Conservation (phyloP, 2,329 filamentous ascomycete genomes). For the Apiospora aurea region DNA sequence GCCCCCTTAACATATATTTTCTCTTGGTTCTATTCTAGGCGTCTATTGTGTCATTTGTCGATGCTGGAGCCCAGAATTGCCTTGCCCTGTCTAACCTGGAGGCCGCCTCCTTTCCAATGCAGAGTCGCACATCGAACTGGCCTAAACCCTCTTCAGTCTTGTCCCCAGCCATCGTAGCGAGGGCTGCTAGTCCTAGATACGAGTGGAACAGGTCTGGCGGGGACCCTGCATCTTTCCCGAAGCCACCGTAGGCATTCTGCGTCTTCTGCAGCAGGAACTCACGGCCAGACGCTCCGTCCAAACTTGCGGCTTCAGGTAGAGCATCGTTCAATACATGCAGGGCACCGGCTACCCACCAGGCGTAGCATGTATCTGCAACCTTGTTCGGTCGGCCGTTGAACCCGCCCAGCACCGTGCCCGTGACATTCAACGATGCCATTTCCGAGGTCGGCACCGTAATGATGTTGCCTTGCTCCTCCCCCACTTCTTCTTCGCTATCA, state of each 20-base stretch:
- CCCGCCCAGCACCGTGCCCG: conserved; percentile 54
- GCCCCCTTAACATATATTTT: neutral
- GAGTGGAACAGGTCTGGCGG: conserved; percentile 86
- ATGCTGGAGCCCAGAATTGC: conserved; percentile 26
- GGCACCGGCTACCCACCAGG: conserved; percentile 86
- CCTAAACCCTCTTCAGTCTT: conserved; percentile 70
- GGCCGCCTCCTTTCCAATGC: conserved; percentile 70
- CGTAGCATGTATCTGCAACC: conserved; percentile 92
- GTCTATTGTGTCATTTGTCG: conserved; percentile 24
- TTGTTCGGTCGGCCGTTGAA: conserved; percentile 95
- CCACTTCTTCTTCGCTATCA: conserved; percentile 53
- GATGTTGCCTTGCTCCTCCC: conserved; percentile 47
- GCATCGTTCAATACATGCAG: conserved; percentile 51
- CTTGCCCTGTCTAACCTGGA: conserved; percentile 57
- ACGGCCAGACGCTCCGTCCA: conserved; percentile 68
- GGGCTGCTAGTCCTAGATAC: conserved; percentile 83
- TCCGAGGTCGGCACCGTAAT: conserved; percentile 42
- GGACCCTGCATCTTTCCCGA: conserved; percentile 74
- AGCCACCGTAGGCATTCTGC: conserved; percentile 85
- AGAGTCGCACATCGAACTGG: conserved; percentile 76
- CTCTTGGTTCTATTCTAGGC: neutral
- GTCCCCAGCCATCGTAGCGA: conserved; percentile 67
- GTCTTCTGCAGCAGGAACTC: conserved; percentile 84
- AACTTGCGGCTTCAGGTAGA: conserved; percentile 66
- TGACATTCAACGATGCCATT: conserved; percentile 45